Evolutionary conservation across 2,329 filamentous ascomycete species (phyloP).

Genomic region (Talaromyces marneffei): DNA sequence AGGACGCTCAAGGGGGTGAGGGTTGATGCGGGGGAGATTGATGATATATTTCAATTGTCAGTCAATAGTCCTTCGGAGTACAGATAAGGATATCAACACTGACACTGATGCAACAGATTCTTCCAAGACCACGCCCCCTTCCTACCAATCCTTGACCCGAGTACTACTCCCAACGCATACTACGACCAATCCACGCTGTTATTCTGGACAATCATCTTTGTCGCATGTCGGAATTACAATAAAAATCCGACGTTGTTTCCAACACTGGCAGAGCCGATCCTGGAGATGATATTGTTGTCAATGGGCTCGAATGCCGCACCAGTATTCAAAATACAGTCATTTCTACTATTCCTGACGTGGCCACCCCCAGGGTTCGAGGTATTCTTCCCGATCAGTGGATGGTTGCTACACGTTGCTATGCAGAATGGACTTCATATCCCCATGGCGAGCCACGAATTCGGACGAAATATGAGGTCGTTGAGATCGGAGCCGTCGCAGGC

Average conservation of each 20-base stretch:
- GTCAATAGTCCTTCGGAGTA: neutral
- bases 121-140: conserved; percentile 36
- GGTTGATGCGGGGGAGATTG: conserved; percentile 30
- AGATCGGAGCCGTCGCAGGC: neutral
- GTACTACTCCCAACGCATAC: conserved; percentile 64
- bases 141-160: conserved; percentile 35
- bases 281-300: conserved; percentile 35
- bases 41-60: conserved; percentile 35
- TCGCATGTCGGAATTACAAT: conserved; percentile 32
- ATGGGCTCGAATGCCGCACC: conserved; percentile 24
- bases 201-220: conserved; percentile 65
- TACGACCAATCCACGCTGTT: conserved; percentile 72
- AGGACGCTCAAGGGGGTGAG: conserved; percentile 28
- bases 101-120: conserved; percentile 23
- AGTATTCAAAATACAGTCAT: conserved; percentile 33
- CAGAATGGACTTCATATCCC: conserved; percentile 40
- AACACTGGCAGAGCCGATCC: conserved; percentile 29
- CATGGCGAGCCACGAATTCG: conserved; percentile 39
- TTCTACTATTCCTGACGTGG: conserved; percentile 37
- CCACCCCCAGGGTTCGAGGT: conserved; percentile 36
- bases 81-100: no score
- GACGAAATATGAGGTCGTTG: conserved; percentile 25
- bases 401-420: conserved; percentile 40
- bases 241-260: conserved; percentile 36
- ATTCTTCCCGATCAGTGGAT: conserved; percentile 32